Percentiles rank a stretch among this genome's conserved stretches.
Conservation (phyloP, 1,284 basidiomycete genomes). For the Peniophora sp. region DNA sequence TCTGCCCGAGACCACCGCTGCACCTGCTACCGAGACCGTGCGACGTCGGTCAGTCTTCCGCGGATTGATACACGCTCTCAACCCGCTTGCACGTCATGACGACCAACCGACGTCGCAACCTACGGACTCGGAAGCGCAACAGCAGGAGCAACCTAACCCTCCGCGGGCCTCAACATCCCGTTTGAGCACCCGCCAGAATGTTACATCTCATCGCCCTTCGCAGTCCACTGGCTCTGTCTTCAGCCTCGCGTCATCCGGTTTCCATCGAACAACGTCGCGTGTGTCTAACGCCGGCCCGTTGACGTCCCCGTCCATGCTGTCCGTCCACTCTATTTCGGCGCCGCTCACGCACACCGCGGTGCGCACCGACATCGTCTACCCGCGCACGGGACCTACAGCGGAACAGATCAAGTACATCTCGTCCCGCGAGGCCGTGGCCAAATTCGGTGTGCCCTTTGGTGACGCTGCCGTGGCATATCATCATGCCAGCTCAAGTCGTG, state of each 20-base stretch:
- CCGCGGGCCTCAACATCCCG: not conserved
- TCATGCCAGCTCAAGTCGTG: conserved; percentile 25
- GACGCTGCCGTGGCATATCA: conserved; percentile 34
- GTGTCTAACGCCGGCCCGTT: conserved; percentile 19
- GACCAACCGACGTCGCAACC: not conserved
- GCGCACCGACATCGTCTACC: conserved; percentile 41
- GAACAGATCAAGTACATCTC: conserved; percentile 45
- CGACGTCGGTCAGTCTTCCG: conserved; percentile 13
- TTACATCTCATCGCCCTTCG: conserved; percentile 16
- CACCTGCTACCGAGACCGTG: not conserved
- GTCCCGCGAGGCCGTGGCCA: conserved; percentile 35
- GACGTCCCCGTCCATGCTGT: conserved; percentile 34
- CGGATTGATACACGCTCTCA: conserved; percentile 10
- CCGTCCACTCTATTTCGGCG: conserved; percentile 38
- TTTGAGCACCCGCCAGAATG: conserved; percentile 10
- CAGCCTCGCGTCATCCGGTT: conserved; percentile 17
- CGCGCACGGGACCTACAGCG: conserved; percentile 39
- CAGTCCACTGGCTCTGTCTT: conserved; percentile 26
- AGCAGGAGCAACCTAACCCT: not conserved
- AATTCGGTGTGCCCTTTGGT: conserved; percentile 46
- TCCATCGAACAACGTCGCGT: conserved; percentile 17
- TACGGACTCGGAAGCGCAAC: not conserved
- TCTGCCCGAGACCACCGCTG: not conserved
- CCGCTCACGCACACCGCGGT: conserved; percentile 42
- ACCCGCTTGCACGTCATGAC: conserved; percentile 5